A percentile compares a stretch with the other conserved stretches of the same genome.
Conservation (phyloP, 2,329 filamentous ascomycete species). For the Capronia americana region DNA sequence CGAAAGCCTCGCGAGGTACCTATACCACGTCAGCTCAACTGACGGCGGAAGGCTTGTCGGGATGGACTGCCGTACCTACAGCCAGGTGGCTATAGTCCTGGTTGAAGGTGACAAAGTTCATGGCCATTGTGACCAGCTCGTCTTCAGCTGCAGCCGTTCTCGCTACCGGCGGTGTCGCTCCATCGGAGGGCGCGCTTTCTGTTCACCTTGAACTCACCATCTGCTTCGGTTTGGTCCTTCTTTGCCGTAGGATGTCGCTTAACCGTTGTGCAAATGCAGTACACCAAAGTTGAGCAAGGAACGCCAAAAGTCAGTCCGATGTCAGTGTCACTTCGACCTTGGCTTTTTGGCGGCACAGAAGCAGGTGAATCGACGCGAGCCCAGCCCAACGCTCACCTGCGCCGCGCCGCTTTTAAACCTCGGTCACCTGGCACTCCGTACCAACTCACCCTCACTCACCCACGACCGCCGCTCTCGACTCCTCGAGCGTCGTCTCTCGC, state of each 20-base stretch:
- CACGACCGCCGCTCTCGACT: no score
- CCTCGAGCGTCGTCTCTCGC: no score
- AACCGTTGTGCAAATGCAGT: neutral
- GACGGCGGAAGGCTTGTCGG: conserved; percentile 5
- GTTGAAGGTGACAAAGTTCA: conserved; percentile 99
- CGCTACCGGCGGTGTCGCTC: conserved; percentile 22
- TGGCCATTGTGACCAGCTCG: conserved; percentile 63
- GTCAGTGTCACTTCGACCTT: neutral
- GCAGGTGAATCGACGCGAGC: no score
- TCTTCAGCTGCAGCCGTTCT: conserved; percentile 22
- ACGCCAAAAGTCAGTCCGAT: neutral
- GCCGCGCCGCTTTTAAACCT: no score
- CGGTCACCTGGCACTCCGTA: no score
- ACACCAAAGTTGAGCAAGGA: neutral
- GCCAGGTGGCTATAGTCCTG: conserved; percentile 98
- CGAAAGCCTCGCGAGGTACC: conserved; percentile 93
- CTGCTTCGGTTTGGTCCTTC: neutral
- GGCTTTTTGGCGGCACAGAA: neutral
- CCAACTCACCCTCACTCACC: no score
- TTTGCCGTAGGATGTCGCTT: neutral
- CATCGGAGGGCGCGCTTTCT: conserved; percentile 20
- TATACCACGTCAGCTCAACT: conserved; percentile 47
- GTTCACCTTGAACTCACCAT: neutral
- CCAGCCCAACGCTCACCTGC: no score
- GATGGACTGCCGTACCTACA: conserved; percentile 69